These are phyloP conservation scores for Rhodotorula kratochvilovae DNA, from an alignment of 768 basidiomycete species.

Conservation along the genomic window DNA sequence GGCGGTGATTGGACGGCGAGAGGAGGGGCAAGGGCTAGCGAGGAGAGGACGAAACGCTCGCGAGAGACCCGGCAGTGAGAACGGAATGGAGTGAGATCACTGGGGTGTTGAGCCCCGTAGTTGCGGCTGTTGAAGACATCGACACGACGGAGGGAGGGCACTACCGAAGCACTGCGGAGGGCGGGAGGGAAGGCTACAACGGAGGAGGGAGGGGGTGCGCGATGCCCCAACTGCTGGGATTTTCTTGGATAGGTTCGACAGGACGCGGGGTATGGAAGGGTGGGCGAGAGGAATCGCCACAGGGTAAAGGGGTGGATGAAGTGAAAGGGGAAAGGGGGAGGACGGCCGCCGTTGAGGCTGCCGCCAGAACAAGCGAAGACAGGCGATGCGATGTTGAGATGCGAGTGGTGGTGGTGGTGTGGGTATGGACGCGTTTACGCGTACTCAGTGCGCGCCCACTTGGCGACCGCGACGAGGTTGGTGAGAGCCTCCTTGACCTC, in stretches of 20 bases:
- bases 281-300: no score
- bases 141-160: background rate
- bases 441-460: slow-evolving; percentile 83
- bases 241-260: background rate
- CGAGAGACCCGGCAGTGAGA: no score
- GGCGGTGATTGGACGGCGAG: no score
- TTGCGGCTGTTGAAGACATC: slow-evolving; percentile 8
- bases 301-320: no score
- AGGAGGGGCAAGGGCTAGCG: no score
- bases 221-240: no score
- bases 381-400: slow-evolving; percentile 5
- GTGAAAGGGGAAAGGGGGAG: background rate
- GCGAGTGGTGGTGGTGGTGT: background rate
- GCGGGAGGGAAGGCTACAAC: background rate
- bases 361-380: background rate
- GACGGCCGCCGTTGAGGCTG: slow-evolving; percentile 19
- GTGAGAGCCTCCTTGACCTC: slow-evolving; percentile 37
- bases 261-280: background rate
- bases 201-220: background rate
- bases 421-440: background rate
- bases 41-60: no score
- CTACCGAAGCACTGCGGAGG: background rate
- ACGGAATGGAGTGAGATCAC: no score
- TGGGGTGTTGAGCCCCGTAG: slow-evolving; percentile 4
- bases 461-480: slow-evolving; percentile 85